Conservation (phyloP, 306 rosid genomes). For the Castanea sativa region DNA sequence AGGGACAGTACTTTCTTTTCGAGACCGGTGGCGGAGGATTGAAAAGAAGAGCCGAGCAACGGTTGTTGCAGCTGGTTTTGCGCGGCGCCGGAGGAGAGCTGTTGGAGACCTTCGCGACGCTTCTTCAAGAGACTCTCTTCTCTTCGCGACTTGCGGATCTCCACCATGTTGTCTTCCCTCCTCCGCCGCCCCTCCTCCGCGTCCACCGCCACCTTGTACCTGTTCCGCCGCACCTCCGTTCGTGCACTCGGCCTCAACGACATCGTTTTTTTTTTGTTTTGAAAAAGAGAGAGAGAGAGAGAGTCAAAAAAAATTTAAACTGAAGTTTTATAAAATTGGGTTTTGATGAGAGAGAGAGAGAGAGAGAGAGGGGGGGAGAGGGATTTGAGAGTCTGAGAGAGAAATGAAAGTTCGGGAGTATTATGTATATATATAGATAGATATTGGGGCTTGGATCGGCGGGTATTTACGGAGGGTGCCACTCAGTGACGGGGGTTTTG, state of each 20-base stretch:
- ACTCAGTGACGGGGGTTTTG: conserved; percentile 29
- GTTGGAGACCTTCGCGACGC: conserved; percentile 80
- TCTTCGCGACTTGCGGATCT: conserved; percentile 94
- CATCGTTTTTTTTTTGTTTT: conserved; percentile 40
- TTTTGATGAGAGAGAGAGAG: conserved; percentile 7
- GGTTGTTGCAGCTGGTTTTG: conserved; percentile 27
- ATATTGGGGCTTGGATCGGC: conserved; percentile 52
- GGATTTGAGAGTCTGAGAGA: background rate
- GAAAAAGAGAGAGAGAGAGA: background rate
- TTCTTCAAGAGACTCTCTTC: conserved; percentile 95
- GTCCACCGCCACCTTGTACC: conserved; percentile 97
- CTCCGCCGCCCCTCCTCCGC: conserved; percentile 98
- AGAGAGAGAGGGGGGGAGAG: background rate
- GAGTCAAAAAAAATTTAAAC: conserved; percentile 12
- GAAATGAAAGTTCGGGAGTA: background rate
- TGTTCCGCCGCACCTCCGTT: conserved; percentile 91
- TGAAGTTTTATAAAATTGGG: conserved; percentile 17
- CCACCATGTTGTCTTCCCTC: conserved; percentile 94
- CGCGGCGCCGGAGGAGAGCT: no score
- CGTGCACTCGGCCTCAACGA: conserved; percentile 89
- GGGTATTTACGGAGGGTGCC: conserved; percentile 40
- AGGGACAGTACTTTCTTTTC: conserved; percentile 43
- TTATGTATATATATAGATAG: conserved; percentile 21
- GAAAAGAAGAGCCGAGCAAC: conserved; percentile 35
- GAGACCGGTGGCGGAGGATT: conserved; percentile 13